These are phyloP conservation scores for Citrus trifoliata DNA, from an alignment of 345 rosid species.

Conservation along the genomic window DNA sequence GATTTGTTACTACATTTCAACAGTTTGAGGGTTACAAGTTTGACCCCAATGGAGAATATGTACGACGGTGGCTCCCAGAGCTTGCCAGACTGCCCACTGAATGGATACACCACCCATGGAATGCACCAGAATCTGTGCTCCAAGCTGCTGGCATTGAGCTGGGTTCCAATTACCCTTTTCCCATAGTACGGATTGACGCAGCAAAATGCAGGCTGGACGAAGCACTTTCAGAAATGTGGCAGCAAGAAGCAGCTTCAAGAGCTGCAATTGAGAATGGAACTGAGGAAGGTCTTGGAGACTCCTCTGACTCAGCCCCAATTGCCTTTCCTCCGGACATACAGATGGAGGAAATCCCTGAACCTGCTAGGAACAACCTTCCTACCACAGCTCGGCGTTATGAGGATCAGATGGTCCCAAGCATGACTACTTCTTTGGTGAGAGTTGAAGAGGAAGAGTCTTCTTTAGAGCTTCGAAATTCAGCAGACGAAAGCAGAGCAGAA, in stretches of 20 bases:
- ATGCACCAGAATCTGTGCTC: conserved; percentile 87
- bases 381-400: conserved; percentile 49
- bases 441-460: conserved; percentile 75
- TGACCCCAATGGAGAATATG: conserved; percentile 94
- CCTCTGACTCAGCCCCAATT: conserved; percentile 59
- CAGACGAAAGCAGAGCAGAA: conserved; percentile 74
- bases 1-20: conserved; percentile 5
- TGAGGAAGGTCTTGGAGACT: conserved; percentile 98
- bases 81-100: conserved; percentile 95
- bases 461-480: conserved; percentile 43
- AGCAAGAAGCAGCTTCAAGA: conserved; percentile 88
- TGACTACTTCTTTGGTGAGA: conserved; percentile 72
- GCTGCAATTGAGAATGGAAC: conserved; percentile 92
- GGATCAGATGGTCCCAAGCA: conserved; percentile 99
- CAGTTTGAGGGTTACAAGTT: conserved; percentile 95
- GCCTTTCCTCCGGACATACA: conserved; percentile 73
- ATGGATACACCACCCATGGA: conserved; percentile 99
- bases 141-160: conserved; percentile 98
- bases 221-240: conserved; percentile 94
- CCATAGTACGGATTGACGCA: conserved; percentile 75
- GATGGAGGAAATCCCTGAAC: conserved; percentile 66
- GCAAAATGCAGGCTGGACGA: conserved; percentile 80
- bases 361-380: conserved; percentile 46
- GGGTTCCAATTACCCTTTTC: conserved; percentile 93
- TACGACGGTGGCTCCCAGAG: conserved; percentile 97